These are phyloP conservation scores for Elasticomyces elasticus DNA, from an alignment of 495 filamentous ascomycete genomes.

Conservation along the genomic window DNA sequence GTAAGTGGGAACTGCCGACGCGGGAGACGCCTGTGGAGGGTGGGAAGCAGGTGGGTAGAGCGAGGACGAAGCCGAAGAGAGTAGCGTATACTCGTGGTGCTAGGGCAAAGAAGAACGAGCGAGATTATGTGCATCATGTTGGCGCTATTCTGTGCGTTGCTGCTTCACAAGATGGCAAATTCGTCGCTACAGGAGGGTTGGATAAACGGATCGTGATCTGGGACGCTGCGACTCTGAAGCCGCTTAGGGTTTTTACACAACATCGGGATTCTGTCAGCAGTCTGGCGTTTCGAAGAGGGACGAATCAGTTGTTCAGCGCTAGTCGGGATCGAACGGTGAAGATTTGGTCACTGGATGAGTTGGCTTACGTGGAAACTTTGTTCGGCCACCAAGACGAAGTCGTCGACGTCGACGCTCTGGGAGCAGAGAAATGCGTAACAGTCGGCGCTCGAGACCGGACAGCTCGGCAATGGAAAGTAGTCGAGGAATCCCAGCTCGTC, in stretches of 20 bases:
- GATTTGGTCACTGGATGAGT: conserved; percentile 71
- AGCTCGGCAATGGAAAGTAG: conserved; percentile 92
- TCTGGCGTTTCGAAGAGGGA: conserved; percentile 74
- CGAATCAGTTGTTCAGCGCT: conserved; percentile 83
- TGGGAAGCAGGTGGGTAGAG: conserved; percentile 1
- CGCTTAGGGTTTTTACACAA: conserved; percentile 75
- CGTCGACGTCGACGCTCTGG: conserved; percentile 68
- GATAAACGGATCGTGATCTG: conserved; percentile 79
- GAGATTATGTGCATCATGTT: conserved; percentile 62
- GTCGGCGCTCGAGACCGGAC: conserved; percentile 87
- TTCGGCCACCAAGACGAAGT: conserved; percentile 94
- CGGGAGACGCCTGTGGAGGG: conserved; percentile 42
- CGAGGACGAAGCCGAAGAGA: conserved; percentile 59
- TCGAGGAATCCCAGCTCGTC: conserved; percentile 88
- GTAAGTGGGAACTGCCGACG: conserved; percentile 70
- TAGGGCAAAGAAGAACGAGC: conserved; percentile 49
- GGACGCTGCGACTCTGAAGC: conserved; percentile 64
- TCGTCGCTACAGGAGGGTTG: conserved; percentile 76
- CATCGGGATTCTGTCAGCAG: conserved; percentile 81
- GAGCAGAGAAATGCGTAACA: conserved; percentile 70
- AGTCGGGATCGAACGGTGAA: conserved; percentile 85
- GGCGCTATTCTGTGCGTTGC: conserved; percentile 70
- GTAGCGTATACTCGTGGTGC: conserved; percentile 57
- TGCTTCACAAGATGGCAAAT: conserved; percentile 79
- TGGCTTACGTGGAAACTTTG: conserved; percentile 87